Evolutionary conservation across 2,329 filamentous ascomycete genomes (phyloP), one percentile per base, ranked within the genome.

Genomic region (Fusarium poae): DNA sequence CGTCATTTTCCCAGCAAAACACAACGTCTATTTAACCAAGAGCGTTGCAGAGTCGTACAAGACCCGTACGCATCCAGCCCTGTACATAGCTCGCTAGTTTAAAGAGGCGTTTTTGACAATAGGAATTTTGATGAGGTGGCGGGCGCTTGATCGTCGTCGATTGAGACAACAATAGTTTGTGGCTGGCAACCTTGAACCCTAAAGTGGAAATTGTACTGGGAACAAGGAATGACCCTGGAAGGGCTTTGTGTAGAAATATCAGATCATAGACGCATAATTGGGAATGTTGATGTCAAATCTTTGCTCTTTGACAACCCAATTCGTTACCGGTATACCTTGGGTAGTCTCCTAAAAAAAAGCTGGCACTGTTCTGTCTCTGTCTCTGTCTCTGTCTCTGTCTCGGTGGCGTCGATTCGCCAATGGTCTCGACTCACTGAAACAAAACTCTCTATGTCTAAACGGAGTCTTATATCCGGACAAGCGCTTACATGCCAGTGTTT

Each of bases 31-130:
- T 21, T 51, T 40, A 20, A 29, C 35, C 10, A 18, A 15, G 23
- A 51, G 34, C 34, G 34, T 51, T 51, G 34, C 9, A 51, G 48
- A 40, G 48, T 51, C 23, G 48, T 18, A 40, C 48, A 51, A 51
- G 16, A 25, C 15, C 18, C 15, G 23, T 29, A 18, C 23, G 23
- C 48, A 40, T 51, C 20, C 34, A 51, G 48, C 48, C 48, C 23
- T 29, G 48, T 21, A n/a, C n/a, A n/a, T n/a, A 20, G 32, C 1
- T 20, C 23, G n/a, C 34, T 51, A 51, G 34, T n/a, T 10, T 6
- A 40, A 40, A 6, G 48, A 27, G 34, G 34, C 48, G 34, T 21
- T 27, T 6, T 29, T 27, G 34, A 51, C 48, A 51, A 51, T 51
- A 51, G 48, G 5, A 51, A 18, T 7, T 18, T 29, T 40, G 34